Conservation (phyloP, 352 stramenopile genomes). For the Pilasporangium apinafurcum region DNA sequence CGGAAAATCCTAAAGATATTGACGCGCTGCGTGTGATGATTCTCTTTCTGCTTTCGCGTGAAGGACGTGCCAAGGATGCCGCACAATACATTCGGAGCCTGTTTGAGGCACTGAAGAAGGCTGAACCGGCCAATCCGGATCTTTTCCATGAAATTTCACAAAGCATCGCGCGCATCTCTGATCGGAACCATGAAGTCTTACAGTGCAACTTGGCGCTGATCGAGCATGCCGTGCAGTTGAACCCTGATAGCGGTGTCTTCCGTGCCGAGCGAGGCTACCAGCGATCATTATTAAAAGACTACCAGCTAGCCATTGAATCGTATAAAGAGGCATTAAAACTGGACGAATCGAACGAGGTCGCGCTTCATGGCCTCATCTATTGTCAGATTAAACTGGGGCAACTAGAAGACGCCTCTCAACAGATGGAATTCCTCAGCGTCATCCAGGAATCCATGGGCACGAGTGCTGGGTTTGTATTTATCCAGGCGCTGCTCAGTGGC, state of each 20-base stretch:
- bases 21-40: conserved; percentile 65
- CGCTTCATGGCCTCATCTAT: conserved; percentile 89
- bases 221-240: conserved; percentile 58
- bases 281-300: conserved; percentile 64
- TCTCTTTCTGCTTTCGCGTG: conserved; percentile 57
- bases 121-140: conserved; percentile 61
- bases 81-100: conserved; percentile 52
- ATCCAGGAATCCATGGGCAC: conserved; percentile 85
- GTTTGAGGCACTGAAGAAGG: conserved; percentile 58
- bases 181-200: conserved; percentile 58
- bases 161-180: conserved; percentile 59
- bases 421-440: conserved; percentile 90
- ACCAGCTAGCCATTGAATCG: conserved; percentile 70
- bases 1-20: conserved; percentile 59
- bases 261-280: conserved; percentile 79
- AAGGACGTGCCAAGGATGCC: conserved; percentile 49
- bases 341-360: conserved; percentile 83
- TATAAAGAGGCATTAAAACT: conserved; percentile 85
- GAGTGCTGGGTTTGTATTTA: conserved; percentile 73
- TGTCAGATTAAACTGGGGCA: conserved; percentile 87
- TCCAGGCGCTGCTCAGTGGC: conserved; percentile 84
- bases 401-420: conserved; percentile 85
- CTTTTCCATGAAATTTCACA: conserved; percentile 56
- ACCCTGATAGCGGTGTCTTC: conserved; percentile 52
- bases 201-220: conserved; percentile 66